Conservation (phyloP, 2,329 filamentous ascomycete genomes). For the Colletotrichum filicis region DNA sequence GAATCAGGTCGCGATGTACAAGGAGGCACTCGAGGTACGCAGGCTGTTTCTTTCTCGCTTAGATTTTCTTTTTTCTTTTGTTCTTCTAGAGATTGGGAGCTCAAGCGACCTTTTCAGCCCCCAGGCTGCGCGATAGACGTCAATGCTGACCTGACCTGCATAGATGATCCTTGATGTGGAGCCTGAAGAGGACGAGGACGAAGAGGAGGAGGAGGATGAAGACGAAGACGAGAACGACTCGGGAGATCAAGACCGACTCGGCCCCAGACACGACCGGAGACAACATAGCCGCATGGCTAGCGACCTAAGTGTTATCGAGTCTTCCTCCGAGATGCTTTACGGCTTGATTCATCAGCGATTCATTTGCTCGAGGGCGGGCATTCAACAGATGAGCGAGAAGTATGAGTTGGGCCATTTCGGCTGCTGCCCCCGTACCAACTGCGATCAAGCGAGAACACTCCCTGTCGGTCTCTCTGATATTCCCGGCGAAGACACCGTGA, state of each 20-base stretch:
- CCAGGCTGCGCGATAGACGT: not conserved
- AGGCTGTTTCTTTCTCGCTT: not conserved
- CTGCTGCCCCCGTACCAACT: constrained; percentile 92
- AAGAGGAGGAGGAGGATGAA: constrained; percentile 82
- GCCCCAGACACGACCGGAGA: constrained; percentile 71
- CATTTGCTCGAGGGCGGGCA: constrained; percentile 94
- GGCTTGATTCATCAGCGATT: constrained; percentile 98
- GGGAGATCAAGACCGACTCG: constrained; percentile 67
- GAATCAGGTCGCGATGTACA: constrained; percentile 97
- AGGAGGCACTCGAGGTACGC: constrained; percentile 88
- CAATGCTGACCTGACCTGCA: constrained; percentile 35
- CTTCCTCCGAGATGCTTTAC: constrained; percentile 97
- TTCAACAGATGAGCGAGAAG: constrained; percentile 99
- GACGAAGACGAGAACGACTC: constrained; percentile 80
- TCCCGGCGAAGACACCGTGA: constrained; percentile 96
- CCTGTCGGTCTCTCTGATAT: constrained; percentile 95
- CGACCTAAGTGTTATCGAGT: constrained; percentile 95
- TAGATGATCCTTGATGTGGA: constrained; percentile 98
- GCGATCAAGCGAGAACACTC: constrained; percentile 88
- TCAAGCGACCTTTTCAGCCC: not conserved
- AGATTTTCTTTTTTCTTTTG: not conserved
- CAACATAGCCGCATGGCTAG: constrained; percentile 88
- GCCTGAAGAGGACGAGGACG: constrained; percentile 91
- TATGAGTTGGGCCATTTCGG: constrained; percentile 98
- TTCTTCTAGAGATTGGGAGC: not conserved